phyloP scores from a whole-genome alignment of 1,284 basidiomycete genomes.

The Boletus nobilissimus region DNA sequence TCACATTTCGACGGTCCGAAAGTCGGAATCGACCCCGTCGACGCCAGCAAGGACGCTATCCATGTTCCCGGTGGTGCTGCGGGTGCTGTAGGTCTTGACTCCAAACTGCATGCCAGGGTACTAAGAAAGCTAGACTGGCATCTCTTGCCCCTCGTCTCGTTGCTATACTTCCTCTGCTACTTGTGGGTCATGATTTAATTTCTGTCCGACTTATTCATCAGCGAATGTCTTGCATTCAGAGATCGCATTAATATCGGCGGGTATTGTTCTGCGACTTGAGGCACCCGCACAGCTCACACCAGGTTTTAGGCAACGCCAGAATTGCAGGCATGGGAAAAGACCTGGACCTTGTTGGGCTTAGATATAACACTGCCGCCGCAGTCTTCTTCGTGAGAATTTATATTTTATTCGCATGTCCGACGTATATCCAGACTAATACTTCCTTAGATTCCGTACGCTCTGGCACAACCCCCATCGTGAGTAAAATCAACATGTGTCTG shows the following conservation, averaged over 20 bases:
- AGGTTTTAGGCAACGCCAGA: conserved; percentile 45
- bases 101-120: conserved; percentile 48
- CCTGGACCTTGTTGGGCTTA: conserved; percentile 52
- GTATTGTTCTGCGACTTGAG: too few species aligned
- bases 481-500: conserved; percentile 25
- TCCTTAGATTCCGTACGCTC: conserved; percentile 54
- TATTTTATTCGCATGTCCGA: neutral
- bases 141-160: conserved; percentile 60
- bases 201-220: too few species aligned
- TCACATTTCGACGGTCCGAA: neutral
- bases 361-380: conserved; percentile 59
- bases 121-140: conserved; percentile 62
- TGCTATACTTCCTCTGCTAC: conserved; percentile 69
- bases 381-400: conserved; percentile 58
- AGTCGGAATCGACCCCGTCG: neutral
- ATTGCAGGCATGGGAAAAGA: conserved; percentile 56
- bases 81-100: conserved; percentile 21
- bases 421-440: neutral
- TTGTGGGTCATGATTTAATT: too few species aligned
- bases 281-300: conserved; percentile 8
- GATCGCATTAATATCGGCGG: conserved; percentile 51
- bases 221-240: conserved; percentile 33
- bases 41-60: conserved; percentile 2
- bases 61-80: neutral
- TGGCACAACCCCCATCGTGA: conserved; percentile 62